Evolutionary conservation across 257 asterid genomes (phyloP), one percentile per base, ranked within the genome.

Genomic region (Nicotiana knightiana): DNA sequence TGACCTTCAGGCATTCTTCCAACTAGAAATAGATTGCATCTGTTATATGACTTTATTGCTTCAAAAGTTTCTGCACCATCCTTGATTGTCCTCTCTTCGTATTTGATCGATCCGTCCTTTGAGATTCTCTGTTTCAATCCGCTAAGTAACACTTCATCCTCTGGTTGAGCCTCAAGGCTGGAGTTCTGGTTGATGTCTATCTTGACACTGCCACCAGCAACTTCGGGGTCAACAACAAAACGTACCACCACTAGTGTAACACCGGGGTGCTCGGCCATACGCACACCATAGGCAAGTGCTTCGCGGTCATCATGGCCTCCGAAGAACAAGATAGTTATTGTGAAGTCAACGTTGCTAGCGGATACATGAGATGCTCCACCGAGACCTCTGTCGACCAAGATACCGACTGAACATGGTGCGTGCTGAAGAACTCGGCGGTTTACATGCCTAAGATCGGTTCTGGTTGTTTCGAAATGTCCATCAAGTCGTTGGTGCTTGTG

Each of bases 221-320:
- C 77, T 51, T 64, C 85, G 0, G 88, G 82, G 79, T 84, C 89
- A 17, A 82, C 83, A 0, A 83, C 21, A 77, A 92, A 87, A 9
- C 89, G 90, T 9, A 88, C 87, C 9, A 83, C 91, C 3, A 83
- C 82, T 83, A 92, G 39, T 33, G 82, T 78, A 35, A 92, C 86
- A 4, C 97, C 97, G 0, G 90, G 87, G 86, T 92, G 97, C 84
- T 92, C 95, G 0, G 95, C 97, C 95, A 92, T 90, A 62, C 92
- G 92, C 2, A 88, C 81, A 1, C 93, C 92, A 24, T 91, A 91
- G 0, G 93, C 83, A 16, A 92, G 91, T 1, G 97, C 97, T 75
- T 92, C 97, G 2, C 89, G 91, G 43, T 92, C 97, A 39, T 92
- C 95, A 2, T 64, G 87, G 21, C 97, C 97, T 0, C 97, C 97